Evolutionary conservation across 768 basidiomycete species (phyloP).

Genomic region (Boletus vinaceobasis): DNA sequence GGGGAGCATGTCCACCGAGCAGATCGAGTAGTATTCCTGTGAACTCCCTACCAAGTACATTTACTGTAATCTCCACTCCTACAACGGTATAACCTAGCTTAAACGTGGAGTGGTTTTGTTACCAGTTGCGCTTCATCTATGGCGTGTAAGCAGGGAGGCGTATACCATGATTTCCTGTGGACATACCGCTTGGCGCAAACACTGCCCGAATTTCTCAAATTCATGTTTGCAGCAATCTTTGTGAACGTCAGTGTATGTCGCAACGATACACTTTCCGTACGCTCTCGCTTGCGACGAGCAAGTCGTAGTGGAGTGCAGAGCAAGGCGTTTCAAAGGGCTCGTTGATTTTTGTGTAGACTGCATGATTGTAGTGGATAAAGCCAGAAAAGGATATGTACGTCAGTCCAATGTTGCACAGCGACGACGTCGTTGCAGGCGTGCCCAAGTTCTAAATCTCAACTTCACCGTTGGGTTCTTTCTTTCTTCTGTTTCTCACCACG

Average conservation of each 20-base stretch:
- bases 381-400: neutral
- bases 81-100: constrained; percentile 3
- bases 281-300: constrained; percentile 67
- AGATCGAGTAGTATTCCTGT: constrained; percentile 19
- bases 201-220: constrained; percentile 79
- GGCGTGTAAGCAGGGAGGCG: neutral
- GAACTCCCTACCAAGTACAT: constrained; percentile 5
- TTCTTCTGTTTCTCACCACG: neutral
- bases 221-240: constrained; percentile 83
- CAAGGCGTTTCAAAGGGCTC: constrained; percentile 58
- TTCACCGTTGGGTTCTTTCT: neutral
- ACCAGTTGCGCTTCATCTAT: constrained; percentile 61
- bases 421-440: neutral
- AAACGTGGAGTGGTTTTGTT: constrained; percentile 8
- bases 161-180: neutral
- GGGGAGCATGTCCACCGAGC: constrained; percentile 27
- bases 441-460: neutral
- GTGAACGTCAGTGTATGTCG: constrained; percentile 77
- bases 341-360: constrained; percentile 29
- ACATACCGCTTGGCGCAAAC: constrained; percentile 77
- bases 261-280: constrained; percentile 88
- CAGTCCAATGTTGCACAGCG: neutral
- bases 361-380: constrained; percentile 15
- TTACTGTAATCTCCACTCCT: constrained; percentile 17
- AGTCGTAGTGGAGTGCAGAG: constrained; percentile 67